These are phyloP conservation scores for Blakeslea trispora DNA, from an alignment of 371 early-diverging fungal genomes.

Conservation along the genomic window DNA sequence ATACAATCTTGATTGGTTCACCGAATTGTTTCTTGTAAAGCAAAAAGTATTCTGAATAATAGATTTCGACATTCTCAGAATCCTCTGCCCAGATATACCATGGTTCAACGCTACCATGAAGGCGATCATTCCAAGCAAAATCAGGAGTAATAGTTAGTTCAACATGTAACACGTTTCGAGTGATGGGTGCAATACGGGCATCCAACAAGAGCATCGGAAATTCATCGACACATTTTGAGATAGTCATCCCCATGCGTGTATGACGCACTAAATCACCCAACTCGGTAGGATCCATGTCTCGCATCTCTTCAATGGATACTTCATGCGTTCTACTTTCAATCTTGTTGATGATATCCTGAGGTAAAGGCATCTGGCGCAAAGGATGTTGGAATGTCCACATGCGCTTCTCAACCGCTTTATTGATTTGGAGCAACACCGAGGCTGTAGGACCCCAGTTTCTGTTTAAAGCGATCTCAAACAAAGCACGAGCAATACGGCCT, in stretches of 20 bases:
- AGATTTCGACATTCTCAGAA: slow-evolving; percentile 57
- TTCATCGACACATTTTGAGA: slow-evolving; percentile 76
- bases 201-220: slow-evolving; percentile 85
- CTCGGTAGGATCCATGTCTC: slow-evolving; percentile 84
- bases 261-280: slow-evolving; percentile 87
- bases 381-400: slow-evolving; percentile 98
- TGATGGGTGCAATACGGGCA: slow-evolving; percentile 86
- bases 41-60: slow-evolving; percentile 59
- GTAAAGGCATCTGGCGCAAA: slow-evolving; percentile 81
- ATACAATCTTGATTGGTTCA: slow-evolving; percentile 68
- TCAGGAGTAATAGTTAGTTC: slow-evolving; percentile 78
- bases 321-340: slow-evolving; percentile 65
- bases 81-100: slow-evolving; percentile 98
- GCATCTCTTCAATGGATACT: slow-evolving; percentile 72
- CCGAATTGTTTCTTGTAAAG: slow-evolving; percentile 52
- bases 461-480: slow-evolving; percentile 93
- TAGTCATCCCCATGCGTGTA: slow-evolving; percentile 72
- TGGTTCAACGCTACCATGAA: slow-evolving; percentile 86
- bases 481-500: slow-evolving; percentile 89
- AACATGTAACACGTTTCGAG: slow-evolving; percentile 85
- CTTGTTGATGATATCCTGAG: slow-evolving; percentile 74
- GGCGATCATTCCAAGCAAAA: slow-evolving; percentile 90
- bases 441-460: slow-evolving; percentile 91
- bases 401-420: slow-evolving; percentile 86
- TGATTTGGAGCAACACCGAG: slow-evolving; percentile 76